A percentile compares a stretch with the other conserved stretches of the same genome.
These are phyloP conservation scores for Chlorociboria aeruginascens DNA, from an alignment of 495 filamentous ascomycete genomes.

Conservation along the genomic window DNA sequence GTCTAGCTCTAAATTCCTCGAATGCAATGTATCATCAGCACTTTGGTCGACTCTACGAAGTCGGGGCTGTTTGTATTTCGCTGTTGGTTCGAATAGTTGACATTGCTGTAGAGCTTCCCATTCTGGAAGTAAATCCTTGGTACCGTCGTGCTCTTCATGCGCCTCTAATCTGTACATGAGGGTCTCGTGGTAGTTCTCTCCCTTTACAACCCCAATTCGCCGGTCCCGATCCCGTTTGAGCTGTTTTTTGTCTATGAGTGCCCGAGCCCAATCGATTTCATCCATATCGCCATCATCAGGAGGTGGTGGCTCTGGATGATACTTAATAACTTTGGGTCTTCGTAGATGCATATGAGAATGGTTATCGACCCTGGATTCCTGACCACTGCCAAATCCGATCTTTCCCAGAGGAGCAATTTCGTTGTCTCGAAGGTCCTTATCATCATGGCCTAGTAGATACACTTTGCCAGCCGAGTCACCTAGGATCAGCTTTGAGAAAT, in stretches of 20 bases:
- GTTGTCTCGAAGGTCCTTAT: constrained; percentile 3
- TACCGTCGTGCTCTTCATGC: constrained; percentile 25
- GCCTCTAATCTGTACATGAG: constrained; percentile 20
- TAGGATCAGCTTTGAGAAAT: constrained; percentile 57
- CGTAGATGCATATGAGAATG: constrained; percentile 11
- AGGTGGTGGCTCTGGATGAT: constrained; percentile 29
- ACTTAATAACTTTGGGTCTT: constrained; percentile 29
- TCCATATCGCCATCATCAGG: constrained; percentile 15
- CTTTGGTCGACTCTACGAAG: not conserved
- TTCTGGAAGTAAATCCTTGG: constrained; percentile 22
- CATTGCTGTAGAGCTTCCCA: constrained; percentile 6
- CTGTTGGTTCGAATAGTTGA: not conserved
- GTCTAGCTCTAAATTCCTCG: constrained; percentile 19
- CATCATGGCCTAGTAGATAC: constrained; percentile 47
- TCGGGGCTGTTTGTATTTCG: not conserved
- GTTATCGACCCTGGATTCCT: too few species aligned
- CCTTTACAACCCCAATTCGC: constrained; percentile 33
- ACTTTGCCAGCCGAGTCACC: constrained; percentile 67
- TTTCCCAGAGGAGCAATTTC: not conserved
- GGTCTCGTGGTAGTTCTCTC: constrained; percentile 28
- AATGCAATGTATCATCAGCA: constrained; percentile 3
- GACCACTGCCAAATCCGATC: too few species aligned
- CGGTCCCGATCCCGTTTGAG: constrained; percentile 23
- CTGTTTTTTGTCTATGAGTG: constrained; percentile 21
- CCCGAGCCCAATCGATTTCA: constrained; percentile 13